Conservation (phyloP, 2,329 filamentous ascomycete genomes). For the Clarireedia homoeocarpa region DNA sequence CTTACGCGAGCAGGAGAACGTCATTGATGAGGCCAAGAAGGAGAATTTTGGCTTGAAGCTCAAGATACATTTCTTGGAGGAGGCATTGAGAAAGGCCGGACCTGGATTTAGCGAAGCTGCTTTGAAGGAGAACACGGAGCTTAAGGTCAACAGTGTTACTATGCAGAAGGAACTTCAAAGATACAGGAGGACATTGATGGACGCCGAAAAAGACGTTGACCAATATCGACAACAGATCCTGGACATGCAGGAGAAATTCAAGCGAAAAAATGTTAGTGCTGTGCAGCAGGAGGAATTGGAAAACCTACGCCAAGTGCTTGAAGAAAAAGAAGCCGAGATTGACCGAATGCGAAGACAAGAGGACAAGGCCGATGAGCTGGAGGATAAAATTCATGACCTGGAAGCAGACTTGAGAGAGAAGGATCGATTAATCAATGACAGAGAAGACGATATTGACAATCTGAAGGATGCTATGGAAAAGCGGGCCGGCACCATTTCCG, state of each 20-base stretch:
- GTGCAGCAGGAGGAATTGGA: conserved; percentile 55
- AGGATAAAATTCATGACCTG: conserved; percentile 67
- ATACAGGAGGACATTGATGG: conserved; percentile 75
- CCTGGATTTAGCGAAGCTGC: conserved; percentile 85
- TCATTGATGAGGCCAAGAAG: conserved; percentile 94
- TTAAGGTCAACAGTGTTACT: conserved; percentile 87
- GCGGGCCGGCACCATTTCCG: conserved; percentile 43
- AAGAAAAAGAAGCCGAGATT: conserved; percentile 44
- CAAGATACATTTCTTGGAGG: conserved; percentile 94
- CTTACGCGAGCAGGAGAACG: conserved; percentile 86
- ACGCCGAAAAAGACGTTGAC: conserved; percentile 81
- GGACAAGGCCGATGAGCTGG: conserved; percentile 57
- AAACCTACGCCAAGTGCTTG: conserved; percentile 46
- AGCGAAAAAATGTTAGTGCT: conserved; percentile 66
- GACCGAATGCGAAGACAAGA: conserved; percentile 48
- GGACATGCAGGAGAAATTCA: conserved; percentile 75
- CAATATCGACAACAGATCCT: conserved; percentile 72
- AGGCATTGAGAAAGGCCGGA: conserved; percentile 77
- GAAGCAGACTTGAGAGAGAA: conserved; percentile 71
- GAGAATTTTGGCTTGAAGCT: conserved; percentile 96
- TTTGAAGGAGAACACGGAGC: conserved; percentile 87
- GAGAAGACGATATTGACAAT: conserved; percentile 66
- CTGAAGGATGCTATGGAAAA: conserved; percentile 49
- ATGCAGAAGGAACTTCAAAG: conserved; percentile 81
- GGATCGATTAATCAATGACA: conserved; percentile 63